Base-by-base conservation (phyloP, 2,329 filamentous ascomycete species). In the Capronia coronata region DNA sequence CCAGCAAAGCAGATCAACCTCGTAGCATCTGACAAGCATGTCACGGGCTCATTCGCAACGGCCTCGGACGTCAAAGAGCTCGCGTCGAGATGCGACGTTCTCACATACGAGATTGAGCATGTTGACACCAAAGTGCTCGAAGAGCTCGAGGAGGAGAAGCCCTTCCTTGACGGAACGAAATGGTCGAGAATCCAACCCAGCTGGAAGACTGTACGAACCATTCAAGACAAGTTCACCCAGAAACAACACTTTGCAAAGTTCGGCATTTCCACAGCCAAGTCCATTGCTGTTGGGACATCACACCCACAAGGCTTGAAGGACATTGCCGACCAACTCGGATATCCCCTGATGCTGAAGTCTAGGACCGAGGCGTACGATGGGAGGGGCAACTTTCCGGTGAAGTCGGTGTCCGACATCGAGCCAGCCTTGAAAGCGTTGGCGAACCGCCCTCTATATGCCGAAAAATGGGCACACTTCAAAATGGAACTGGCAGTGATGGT, bases 401-500 rank as follows among this genome's bases (percentile, higher is more conserved):
- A 75, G 60, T 75, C 73, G 1, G 71, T 75, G 49, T 69, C 68
- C 10, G 80, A 84, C 54, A 77, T 86, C 51, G 75, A 78, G 18
- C 73, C 74, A n/a, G 89, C 87, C 0, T 71, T 87, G 16, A 70
- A 83, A 50, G 79, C 82, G 1, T 76, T 97, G 42, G 82, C 82
- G 35, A 78, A 77, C 13, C 71, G 87, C 16, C 79, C 83, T 2
- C 74, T 95, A 35, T 97, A 96, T 63, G 90, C 87, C 0, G 91
- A 97, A 71, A 87, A 87, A 67, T 96, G 86, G 79, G 84, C 86
- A 10, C 78, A 86, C 18, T 97, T 96, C 68, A 78, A 78, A 60
- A 83, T 85, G 71, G 91, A 97, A 71, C 73, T 97, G 46, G 87
- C 93, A 3, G 90, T 95, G 59, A 95, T 97, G 82, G 91, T 96